Evolutionary conservation across 805 yeast species (phyloP).

Genomic region (Metschnikowia sp.): DNA sequence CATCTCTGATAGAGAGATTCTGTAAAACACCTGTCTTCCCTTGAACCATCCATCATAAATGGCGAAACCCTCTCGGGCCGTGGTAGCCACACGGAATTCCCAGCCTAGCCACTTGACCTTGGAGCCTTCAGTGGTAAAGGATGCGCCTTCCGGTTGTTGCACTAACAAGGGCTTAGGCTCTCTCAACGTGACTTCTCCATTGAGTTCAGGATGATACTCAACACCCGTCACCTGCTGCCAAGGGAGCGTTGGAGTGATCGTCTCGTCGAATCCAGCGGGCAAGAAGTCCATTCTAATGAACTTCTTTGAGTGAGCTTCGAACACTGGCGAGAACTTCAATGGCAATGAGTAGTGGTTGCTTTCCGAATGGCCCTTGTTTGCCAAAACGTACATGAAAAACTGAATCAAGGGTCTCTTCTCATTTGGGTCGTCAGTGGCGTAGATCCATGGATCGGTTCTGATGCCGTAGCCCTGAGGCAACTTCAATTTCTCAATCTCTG

Average conservation of each 20-base stretch:
- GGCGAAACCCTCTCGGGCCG: slow-evolving; percentile 77
- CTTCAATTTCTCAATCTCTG: slow-evolving; percentile 64
- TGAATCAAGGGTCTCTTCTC: slow-evolving; percentile 64
- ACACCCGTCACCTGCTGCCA: slow-evolving; percentile 59
- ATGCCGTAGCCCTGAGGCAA: slow-evolving; percentile 55
- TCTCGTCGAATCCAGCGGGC: slow-evolving; percentile 69
- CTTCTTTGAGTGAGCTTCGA: slow-evolving; percentile 56
- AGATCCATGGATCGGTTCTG: slow-evolving; percentile 80
- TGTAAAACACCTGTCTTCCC: slow-evolving; percentile 72
- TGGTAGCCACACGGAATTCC: slow-evolving; percentile 70
- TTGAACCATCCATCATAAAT: slow-evolving; percentile 69
- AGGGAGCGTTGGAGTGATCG: slow-evolving; percentile 55
- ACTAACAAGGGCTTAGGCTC: slow-evolving; percentile 68
- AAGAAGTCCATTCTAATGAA: slow-evolving; percentile 70
- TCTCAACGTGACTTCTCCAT: slow-evolving; percentile 48
- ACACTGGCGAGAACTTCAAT: slow-evolving; percentile 69
- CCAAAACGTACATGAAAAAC: slow-evolving; percentile 70
- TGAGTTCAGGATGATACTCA: slow-evolving; percentile 72
- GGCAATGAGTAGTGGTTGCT: slow-evolving; percentile 76
- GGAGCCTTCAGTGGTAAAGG: slow-evolving; percentile 56
- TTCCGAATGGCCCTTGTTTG: slow-evolving; percentile 60
- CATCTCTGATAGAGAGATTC: slow-evolving; percentile 76
- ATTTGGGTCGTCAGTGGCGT: slow-evolving; percentile 68
- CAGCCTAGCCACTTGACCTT: slow-evolving; percentile 79
- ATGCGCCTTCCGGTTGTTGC: slow-evolving; percentile 76